Base-by-base conservation (phyloP, 768 basidiomycete species). In the Panaeolus cyanescens region DNA sequence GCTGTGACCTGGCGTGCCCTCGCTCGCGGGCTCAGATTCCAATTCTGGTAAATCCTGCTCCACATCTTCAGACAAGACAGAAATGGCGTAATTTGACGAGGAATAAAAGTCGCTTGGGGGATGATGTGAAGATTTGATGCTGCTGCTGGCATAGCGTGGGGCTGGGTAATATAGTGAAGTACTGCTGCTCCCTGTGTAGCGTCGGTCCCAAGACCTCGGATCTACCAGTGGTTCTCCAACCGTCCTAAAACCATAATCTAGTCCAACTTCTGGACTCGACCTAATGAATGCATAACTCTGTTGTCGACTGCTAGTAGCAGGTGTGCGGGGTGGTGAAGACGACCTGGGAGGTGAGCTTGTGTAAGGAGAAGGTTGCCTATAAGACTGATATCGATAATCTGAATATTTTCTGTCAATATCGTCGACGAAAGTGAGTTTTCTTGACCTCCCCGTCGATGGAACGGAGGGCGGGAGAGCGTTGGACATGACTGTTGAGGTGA, bases 401-500 rank as follows among this genome's bases (percentile, higher is more conserved):
- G 25, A 50, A 50, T 50, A 50, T 50, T 50, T 50, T 9, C 45
- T 50, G 25, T 50, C 45, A 28, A 50, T 50, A 50, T 50, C 45
- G 30, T 50, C 45, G 45, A 50, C 45, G 3, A 65, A 55, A 32
- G 50, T 42, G 32, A 45, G 63, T 55, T 70, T 72, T 65, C 68
- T 68, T 39, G 65, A 59, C 64, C 59, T 62, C 30, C 63, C 63
- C 42, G 63, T 40, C 61, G 56, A 69, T 67, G 55, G 70, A 34
- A 67, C 64, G 63, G 69, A 68, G 40, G 75, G 66, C 60, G 71
- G 72, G 40, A 68, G 70, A 55, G 53, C 62, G 66, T 71, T 65
- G 64, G 75, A 78, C 79, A 80, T 81, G 79, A 71, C 61, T 56
- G 79, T 80, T 74, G 65, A 65, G 73, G 72, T 75, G 80, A 81